Evolutionary conservation across 2,329 filamentous ascomycete species (phyloP), one percentile per base, ranked within the genome.

Genomic region (Xylariaceae sp.): DNA sequence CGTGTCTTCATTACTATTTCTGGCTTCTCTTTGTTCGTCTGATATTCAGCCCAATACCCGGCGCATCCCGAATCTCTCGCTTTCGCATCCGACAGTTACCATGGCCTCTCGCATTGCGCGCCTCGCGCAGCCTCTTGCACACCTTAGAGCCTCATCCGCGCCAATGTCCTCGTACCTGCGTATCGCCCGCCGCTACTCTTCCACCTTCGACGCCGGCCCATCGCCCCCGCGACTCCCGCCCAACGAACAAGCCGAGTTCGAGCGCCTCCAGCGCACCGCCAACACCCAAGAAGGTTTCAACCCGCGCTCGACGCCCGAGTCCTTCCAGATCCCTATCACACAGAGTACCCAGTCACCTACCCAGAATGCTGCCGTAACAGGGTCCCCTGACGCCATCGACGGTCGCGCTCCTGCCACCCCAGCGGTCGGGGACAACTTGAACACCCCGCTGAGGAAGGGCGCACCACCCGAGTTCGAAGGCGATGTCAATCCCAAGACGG

Each of bases 401-500:
- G 7, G 33, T 32, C 9, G 31, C 13, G 37, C 37, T 3, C 18
- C 30, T 24, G 34, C 33, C 41, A 28, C 13, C 30, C 13, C 13
- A 13, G 13, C 30, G 4, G 30, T 7, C 30, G 30, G 6, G 8
- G 16, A 7, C 30, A 32, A 17, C 33, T 19, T 33, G 34, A 46
- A 42, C 34, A 44, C 43, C 1, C 59, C 91, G n/a, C 50, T 63
- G 16, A 53, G 60, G 16, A 61, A 59, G 40, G 91, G 91, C 28
- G 85, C 89, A 33, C 78, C 83, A 56, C 90, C 93, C 2, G 91
- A 97, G 68, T 98, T 98, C 56, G 83, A 91, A 53, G 93, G 93
- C 44, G 90, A 97, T 40, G 76, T 73, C 41, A 97, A 98, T 64
- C 93, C 93, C 3, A 85, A 84, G 72, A 98, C 93, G 2, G 93